phyloP scores from a whole-genome alignment of 225 moss, liverwort and hornwort species.

The Ulota crispa region DNA sequence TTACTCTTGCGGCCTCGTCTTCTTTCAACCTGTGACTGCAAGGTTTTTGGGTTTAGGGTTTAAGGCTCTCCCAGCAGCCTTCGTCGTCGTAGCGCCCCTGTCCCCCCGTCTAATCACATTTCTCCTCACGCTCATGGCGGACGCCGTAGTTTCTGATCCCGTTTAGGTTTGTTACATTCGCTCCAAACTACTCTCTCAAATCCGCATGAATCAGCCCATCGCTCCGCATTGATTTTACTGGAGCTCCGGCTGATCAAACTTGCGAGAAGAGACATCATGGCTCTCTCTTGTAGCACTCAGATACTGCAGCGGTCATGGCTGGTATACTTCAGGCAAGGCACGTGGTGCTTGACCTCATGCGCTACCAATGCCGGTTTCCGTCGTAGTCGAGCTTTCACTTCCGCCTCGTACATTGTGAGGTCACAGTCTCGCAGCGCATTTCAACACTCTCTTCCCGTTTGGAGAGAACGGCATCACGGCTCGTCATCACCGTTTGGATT shows the following conservation, averaged over 20 bases:
- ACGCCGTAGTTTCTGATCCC: constrained; percentile 8
- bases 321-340: constrained; percentile 51
- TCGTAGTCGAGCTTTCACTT: constrained; percentile 34
- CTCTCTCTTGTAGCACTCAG: constrained; percentile 57
- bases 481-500: constrained; percentile 27
- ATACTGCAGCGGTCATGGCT: constrained; percentile 52
- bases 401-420: constrained; percentile 25
- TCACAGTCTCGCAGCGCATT: background rate
- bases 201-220: background rate
- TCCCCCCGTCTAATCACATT: background rate
- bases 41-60: constrained; percentile 34
- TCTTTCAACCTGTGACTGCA: background rate
- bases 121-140: constrained; percentile 25
- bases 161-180: background rate
- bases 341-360: constrained; percentile 44
- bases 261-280: constrained; percentile 37
- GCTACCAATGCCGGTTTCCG: constrained; percentile 24
- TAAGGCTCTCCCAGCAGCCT: background rate
- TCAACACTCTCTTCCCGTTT: constrained; percentile 9
- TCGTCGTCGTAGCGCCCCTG: too few relatives aligned
- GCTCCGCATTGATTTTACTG: background rate
- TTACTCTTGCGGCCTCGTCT: background rate
- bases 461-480: constrained; percentile 24
- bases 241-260: background rate
- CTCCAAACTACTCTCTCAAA: background rate